Evolutionary conservation across 2,329 filamentous ascomycete species (phyloP), one percentile per base, ranked within the genome.

Genomic region (Sclerotinia nivalis): DNA sequence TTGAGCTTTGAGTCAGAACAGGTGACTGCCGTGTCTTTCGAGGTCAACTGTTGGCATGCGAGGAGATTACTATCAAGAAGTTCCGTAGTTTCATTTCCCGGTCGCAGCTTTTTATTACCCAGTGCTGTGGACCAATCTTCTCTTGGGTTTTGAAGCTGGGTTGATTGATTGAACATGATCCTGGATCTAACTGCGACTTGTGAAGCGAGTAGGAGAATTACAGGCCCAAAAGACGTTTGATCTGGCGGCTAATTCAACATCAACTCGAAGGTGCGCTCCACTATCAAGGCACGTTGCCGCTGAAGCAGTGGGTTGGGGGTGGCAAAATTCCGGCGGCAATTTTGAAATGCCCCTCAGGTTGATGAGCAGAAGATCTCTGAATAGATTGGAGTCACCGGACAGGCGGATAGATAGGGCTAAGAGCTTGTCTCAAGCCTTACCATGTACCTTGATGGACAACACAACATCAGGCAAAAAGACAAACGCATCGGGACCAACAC

Each of bases 181-280:
- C n/a, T 25, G 8, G 22, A 37, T 18, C 20, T 8, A 20, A 12
- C 40, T 15, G 15, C 5, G 31, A n/a, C 13, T n/a, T 37, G 31
- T 12, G 40, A 43, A 40, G 34, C 15, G 2, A 10, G 37, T 59
- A 18, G 9, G 22, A 40, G 34, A 10, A 8, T 22, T 40, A 1
- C 15, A 25, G 22, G 12, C 22, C 12, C 12, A 7, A 25, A 34
- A 40, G 22, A 34, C 5, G 43, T 45, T 8, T 6, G 22, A n/a
- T 31, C 60, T 15, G 60, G 45, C 60, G 60, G 45, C 60, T 62
- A 62, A 37, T 50, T 31, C 45, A 50, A 47, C 10, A 31, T 47
- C 58, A 47, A 62, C 31, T 25, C 20, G 2, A n/a, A 62, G 20
- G 12, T 20, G 25, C 40, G 5, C 20, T 43, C 60, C 60, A 37